phyloP scores from a whole-genome alignment of 495 filamentous ascomycete species.

The Penicillium macrosclerotiorum region DNA sequence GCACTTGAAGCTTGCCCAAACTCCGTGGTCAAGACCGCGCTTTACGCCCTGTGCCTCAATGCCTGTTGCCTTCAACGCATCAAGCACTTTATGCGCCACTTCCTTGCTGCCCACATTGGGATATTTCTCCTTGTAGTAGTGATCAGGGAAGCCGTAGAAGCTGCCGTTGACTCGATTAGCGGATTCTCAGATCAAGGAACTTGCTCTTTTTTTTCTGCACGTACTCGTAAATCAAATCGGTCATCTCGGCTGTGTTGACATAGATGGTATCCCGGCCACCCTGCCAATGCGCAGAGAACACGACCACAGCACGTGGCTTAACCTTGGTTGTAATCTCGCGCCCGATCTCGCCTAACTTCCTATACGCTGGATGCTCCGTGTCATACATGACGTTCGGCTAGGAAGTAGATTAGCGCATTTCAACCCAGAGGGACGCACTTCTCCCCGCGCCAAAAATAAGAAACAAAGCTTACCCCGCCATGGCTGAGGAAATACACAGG shows the following conservation, averaged over 20 bases:
- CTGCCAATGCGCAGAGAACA: conserved; percentile 90
- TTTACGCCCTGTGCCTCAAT: conserved; percentile 64
- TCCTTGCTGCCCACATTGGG: conserved; percentile 66
- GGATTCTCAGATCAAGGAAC: not conserved
- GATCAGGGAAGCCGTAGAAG: conserved; percentile 75
- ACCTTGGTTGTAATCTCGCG: conserved; percentile 77
- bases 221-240: conserved; percentile 79
- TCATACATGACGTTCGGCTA: conserved; percentile 76
- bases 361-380: conserved; percentile 69
- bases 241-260: conserved; percentile 68
- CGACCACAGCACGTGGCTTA: conserved; percentile 76
- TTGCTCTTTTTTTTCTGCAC: conserved; percentile 28
- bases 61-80: conserved; percentile 53
- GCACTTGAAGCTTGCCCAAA: conserved; percentile 71
- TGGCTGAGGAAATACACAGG: conserved; percentile 81
- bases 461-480: conserved; percentile 61
- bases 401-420: not conserved
- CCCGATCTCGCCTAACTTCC: conserved; percentile 65
- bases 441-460: too few species aligned
- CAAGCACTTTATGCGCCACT: conserved; percentile 65
- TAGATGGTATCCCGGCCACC: conserved; percentile 55
- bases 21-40: conserved; percentile 78
- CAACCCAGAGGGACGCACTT: too few species aligned
- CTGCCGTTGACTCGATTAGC: conserved; percentile 26
- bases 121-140: conserved; percentile 61